Conservation (phyloP, 1,284 basidiomycete genomes). For the Grifola frondosa region DNA sequence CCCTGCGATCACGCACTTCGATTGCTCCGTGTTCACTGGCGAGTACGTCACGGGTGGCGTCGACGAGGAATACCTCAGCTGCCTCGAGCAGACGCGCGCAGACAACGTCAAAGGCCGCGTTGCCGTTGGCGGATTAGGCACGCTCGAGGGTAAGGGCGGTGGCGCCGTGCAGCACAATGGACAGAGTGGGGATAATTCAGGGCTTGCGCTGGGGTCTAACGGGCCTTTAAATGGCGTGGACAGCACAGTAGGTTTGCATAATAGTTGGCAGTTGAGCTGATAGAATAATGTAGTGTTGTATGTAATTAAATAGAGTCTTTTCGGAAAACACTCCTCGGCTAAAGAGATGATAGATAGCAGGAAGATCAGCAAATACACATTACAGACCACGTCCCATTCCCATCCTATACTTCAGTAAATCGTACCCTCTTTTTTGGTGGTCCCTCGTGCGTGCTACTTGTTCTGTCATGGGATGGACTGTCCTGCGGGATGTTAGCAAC, state of each 20-base stretch:
- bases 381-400: too few relatives aligned
- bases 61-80: constrained; percentile 78
- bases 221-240: constrained; percentile 58
- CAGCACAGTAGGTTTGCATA: constrained; percentile 77
- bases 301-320: too few relatives aligned
- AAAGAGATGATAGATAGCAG: too few relatives aligned
- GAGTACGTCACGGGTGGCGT: constrained; percentile 98
- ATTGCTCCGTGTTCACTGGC: constrained; percentile 98
- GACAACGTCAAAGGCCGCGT: constrained; percentile 74
- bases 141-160: constrained; percentile 40
- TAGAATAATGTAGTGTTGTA: too few relatives aligned
- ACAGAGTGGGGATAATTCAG: constrained; percentile 28
- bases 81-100: constrained; percentile 77
- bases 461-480: too few relatives aligned
- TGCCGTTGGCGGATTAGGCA: constrained; percentile 32
- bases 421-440: too few relatives aligned
- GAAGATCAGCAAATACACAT: too few relatives aligned
- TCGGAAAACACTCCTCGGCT: too few relatives aligned
- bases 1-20: constrained; percentile 76
- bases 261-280: constrained; percentile 50
- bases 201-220: constrained; percentile 32
- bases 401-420: too few relatives aligned
- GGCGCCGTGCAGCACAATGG: constrained; percentile 24
- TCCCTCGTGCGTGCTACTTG: too few relatives aligned
- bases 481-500: too few relatives aligned